phyloP scores from a whole-genome alignment of 371 early-diverging fungal genomes.

The Sporodiniella umbellata region DNA sequence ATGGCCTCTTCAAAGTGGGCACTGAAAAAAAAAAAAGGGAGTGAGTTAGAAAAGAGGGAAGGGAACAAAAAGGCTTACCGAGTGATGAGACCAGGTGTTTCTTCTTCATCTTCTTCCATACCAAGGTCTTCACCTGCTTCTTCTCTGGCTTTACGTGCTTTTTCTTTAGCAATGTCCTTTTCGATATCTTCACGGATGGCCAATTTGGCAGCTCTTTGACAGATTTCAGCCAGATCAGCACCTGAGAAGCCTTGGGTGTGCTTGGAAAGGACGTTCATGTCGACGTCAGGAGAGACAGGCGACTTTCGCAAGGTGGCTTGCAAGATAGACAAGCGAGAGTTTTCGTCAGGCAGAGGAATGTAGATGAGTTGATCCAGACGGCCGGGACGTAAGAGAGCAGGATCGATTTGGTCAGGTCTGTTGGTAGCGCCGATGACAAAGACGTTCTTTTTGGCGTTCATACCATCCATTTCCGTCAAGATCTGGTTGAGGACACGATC shows the following conservation, averaged over 20 bases:
- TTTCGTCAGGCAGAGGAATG: slow-evolving; percentile 97
- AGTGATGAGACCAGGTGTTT: slow-evolving; percentile 90
- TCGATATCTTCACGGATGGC: slow-evolving; percentile 99
- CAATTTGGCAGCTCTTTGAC: slow-evolving; percentile 99
- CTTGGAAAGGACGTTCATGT: slow-evolving; percentile 87
- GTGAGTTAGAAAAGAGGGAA: background rate
- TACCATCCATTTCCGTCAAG: slow-evolving; percentile 99
- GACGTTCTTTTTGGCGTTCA: slow-evolving; percentile 99
- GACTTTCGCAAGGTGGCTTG: slow-evolving; percentile 96
- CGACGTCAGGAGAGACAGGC: slow-evolving; percentile 86
- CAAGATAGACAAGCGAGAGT: slow-evolving; percentile 88
- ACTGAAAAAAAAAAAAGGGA: background rate
- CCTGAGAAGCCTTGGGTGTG: slow-evolving; percentile 98
- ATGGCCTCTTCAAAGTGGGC: slow-evolving; percentile 99
- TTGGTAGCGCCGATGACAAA: slow-evolving; percentile 99
- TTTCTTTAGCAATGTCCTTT: slow-evolving; percentile 77
- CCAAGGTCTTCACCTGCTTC: slow-evolving; percentile 63
- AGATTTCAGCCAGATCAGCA: slow-evolving; percentile 99
- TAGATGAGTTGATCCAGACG: slow-evolving; percentile 99
- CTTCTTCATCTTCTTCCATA: slow-evolving; percentile 82
- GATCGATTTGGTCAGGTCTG: slow-evolving; percentile 44
- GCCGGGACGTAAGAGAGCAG: slow-evolving; percentile 80
- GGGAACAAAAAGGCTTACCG: slow-evolving; percentile 26
- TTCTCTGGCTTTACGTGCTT: slow-evolving; percentile 66
- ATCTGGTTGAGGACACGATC: slow-evolving; percentile 99